These are phyloP conservation scores for Microsporum ferrugineum DNA, from an alignment of 2,329 filamentous ascomycete species.

Conservation along the genomic window DNA sequence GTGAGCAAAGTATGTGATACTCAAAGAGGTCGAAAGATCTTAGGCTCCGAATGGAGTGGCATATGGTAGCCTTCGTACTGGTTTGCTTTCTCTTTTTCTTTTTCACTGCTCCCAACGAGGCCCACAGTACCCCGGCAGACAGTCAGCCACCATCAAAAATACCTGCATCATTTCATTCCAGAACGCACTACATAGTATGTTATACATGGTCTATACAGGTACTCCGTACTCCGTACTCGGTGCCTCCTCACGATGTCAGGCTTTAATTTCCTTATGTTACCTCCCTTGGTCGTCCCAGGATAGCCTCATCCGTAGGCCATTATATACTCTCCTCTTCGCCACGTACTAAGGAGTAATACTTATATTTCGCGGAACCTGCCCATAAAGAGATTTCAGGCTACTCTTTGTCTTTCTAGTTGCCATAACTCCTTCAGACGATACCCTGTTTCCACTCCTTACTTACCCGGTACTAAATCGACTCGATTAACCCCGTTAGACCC, in stretches of 20 bases:
- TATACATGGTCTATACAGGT: neutral
- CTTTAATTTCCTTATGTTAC: neutral
- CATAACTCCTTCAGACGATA: neutral
- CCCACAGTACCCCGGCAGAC: neutral
- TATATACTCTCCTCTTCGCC: neutral
- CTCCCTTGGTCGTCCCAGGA: neutral
- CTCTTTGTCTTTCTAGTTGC: neutral
- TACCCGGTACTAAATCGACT: neutral
- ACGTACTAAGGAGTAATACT: neutral
- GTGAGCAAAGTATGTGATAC: neutral
- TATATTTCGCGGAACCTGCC: neutral
- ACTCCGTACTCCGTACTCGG: neutral
- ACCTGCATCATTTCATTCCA: neutral
- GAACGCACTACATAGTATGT: neutral
- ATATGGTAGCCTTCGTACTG: neutral
- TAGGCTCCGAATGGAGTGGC: neutral
- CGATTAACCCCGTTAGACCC: neutral
- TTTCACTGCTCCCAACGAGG: neutral
- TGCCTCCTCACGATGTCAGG: neutral
- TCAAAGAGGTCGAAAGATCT: neutral
- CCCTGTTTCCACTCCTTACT: neutral
- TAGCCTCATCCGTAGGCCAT: neutral
- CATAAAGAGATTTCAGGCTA: neutral
- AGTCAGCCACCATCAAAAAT: slow-evolving; percentile 1
- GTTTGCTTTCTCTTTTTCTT: neutral